Evolutionary conservation across 2,329 filamentous ascomycete species (phyloP).

Genomic region (Curvularia sp.): DNA sequence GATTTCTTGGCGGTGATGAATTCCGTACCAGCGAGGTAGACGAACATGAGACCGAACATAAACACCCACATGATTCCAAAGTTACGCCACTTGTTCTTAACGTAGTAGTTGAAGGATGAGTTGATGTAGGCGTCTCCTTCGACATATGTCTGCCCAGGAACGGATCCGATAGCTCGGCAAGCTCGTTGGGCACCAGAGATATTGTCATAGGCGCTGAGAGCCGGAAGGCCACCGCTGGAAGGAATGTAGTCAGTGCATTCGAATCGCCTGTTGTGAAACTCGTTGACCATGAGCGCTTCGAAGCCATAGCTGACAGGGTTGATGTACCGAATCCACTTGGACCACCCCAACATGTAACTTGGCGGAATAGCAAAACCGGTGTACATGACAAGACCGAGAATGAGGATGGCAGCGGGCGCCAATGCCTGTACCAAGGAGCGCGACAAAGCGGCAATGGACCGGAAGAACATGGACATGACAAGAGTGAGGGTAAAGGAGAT

Average conservation of each 20-base stretch:
- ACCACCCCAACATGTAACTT: constrained; percentile 77
- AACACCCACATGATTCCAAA: constrained; percentile 57
- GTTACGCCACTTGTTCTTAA: constrained; percentile 57
- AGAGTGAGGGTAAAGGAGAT: constrained; percentile 76
- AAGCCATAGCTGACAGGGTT: constrained; percentile 83
- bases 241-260: constrained; percentile 57
- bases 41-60: constrained; percentile 52
- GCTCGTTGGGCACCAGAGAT: constrained; percentile 43
- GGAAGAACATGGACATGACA: constrained; percentile 86
- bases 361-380: constrained; percentile 69
- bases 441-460: constrained; percentile 78
- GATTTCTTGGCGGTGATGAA: constrained; percentile 59
- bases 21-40: constrained; percentile 57
- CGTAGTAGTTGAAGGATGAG: constrained; percentile 45
- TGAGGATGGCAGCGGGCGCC: constrained; percentile 64
- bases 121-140: constrained; percentile 51
- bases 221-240: constrained; percentile 29
- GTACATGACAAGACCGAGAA: constrained; percentile 70
- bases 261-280: constrained; percentile 74
- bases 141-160: constrained; percentile 50
- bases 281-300: constrained; percentile 81
- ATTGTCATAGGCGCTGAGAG: constrained; percentile 45
- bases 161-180: constrained; percentile 54
- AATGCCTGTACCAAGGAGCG: constrained; percentile 68
- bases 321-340: constrained; percentile 82